Evolutionary conservation across 2,329 filamentous ascomycete species (phyloP), one percentile per base, ranked within the genome.

Genomic region (Helicocarpus griseus): DNA sequence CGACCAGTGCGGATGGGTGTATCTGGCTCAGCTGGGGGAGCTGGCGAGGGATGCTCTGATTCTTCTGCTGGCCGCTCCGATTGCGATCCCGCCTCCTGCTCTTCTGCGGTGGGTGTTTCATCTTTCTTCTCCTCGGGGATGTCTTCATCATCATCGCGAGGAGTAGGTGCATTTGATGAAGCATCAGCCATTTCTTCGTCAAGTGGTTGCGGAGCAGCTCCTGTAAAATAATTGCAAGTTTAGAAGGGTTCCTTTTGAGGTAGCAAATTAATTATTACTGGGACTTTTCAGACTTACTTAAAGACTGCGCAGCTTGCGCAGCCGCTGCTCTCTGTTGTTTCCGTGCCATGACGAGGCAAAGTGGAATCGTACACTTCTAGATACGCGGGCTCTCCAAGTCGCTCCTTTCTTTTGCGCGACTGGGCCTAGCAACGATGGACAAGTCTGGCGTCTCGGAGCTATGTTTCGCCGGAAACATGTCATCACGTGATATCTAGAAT

Each of bases 1-100:
- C 67, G 61, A 36, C 71, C 63, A 8, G 61, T 70, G 77, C 80
- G 59, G 65, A 70, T 63, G 50, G 72, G 80, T 24, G 82, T 82
- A 36, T 75, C 70, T 57, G 64, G 73, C 55, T 60, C 73, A 61
- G 69, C n/a, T n/a, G n/a, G n/a, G n/a, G n/a, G n/a, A n/a, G 65
- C 21, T 14, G 45, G 29, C 22, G 67, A n/a, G 13, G 29, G n/a
- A 57, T 63, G 65, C 58, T 73, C 74, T 54, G 65, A 72, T 28
- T 70, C 66, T 56, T 60, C 59, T 40, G 65, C 68, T 17, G 69
- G 68, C 9, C 67, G 68, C 29, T 65, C 60, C 19, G 60, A 55
- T 52, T 61, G 57, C 13, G 55, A 57, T 56, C 61, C 65, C 51
- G 40, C 63, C 53, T 61, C 62, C 52, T 19, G 57, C 54, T 21